Conservation (phyloP, 2,329 filamentous ascomycete species). For the Clathrospora elynae region DNA sequence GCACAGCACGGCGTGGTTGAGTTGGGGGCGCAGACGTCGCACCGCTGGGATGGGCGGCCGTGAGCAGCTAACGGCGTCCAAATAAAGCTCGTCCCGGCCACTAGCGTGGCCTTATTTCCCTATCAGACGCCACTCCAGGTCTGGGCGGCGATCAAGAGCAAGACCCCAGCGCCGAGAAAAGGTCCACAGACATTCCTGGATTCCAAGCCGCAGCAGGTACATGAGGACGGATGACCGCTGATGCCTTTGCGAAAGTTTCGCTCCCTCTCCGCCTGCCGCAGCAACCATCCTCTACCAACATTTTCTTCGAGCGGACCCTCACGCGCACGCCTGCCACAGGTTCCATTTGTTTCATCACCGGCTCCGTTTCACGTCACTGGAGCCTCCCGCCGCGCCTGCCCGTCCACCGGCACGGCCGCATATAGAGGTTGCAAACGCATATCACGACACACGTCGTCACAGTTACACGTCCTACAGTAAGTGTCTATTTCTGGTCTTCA, state of each 20-base stretch:
- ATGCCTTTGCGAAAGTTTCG: slow-evolving; percentile 25
- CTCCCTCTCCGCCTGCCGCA: slow-evolving; percentile 8
- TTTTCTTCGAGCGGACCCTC: slow-evolving; percentile 5
- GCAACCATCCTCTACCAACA: slow-evolving; percentile 2
- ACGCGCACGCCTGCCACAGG: slow-evolving; percentile 16
- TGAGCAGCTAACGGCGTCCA: slow-evolving; percentile 40
- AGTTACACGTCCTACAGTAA: slow-evolving; percentile 20
- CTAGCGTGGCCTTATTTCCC: slow-evolving; percentile 44
- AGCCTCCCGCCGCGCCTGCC: too few species aligned
- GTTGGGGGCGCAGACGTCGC: not conserved
- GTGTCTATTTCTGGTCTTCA: slow-evolving; percentile 8
- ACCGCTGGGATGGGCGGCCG: slow-evolving; percentile 22
- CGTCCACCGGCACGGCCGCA: slow-evolving; percentile 12
- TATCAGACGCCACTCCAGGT: slow-evolving; percentile 45
- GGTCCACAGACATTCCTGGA: slow-evolving; percentile 34
- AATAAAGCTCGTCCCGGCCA: slow-evolving; percentile 47
- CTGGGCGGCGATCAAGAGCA: slow-evolving; percentile 44
- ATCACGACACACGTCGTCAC: slow-evolving; percentile 12
- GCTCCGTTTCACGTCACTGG: slow-evolving; percentile 26
- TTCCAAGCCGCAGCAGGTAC: slow-evolving; percentile 21
- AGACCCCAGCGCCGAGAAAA: slow-evolving; percentile 38
- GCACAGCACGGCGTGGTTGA: not conserved
- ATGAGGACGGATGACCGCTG: slow-evolving; percentile 33
- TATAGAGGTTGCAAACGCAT: slow-evolving; percentile 6
- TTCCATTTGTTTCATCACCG: slow-evolving; percentile 27